Evolutionary conservation across 2,329 filamentous ascomycete genomes (phyloP).

Genomic region (Aspergillus pseudotamarii): DNA sequence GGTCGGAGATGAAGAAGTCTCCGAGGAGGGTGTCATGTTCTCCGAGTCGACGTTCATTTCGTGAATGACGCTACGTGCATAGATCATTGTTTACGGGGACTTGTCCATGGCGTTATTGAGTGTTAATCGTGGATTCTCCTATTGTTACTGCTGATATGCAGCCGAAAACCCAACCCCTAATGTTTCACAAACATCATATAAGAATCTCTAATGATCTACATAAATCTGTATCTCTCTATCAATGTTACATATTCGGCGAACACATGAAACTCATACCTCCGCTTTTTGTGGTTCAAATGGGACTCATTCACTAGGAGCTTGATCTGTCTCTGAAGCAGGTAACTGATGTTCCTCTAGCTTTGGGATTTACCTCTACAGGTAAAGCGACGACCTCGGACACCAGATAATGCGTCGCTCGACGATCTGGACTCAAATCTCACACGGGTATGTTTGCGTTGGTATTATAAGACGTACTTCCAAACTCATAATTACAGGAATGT

Average conservation of each 20-base stretch:
- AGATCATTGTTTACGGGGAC: slow-evolving; percentile 26
- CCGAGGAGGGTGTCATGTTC: slow-evolving; percentile 79
- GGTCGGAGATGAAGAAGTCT: slow-evolving; percentile 75
- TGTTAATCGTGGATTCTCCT: slow-evolving; percentile 34
- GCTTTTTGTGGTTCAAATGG: too few relatives aligned
- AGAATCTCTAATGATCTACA: slow-evolving; percentile 33
- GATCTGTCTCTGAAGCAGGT: not conserved
- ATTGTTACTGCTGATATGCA: slow-evolving; percentile 20
- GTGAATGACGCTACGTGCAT: slow-evolving; percentile 42
- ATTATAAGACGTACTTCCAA: not conserved
- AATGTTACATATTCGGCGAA: not conserved
- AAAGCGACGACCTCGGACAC: not conserved
- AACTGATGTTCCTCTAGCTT: not conserved
- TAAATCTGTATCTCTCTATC: not conserved
- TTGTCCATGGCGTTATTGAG: slow-evolving; percentile 34
- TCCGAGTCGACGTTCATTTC: slow-evolving; percentile 97
- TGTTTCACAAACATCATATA: slow-evolving; percentile 24
- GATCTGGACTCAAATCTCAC: not conserved
- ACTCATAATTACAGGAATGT: not conserved
- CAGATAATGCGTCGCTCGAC: too few relatives aligned
- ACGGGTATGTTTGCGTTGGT: not conserved
- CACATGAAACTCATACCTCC: slow-evolving; percentile 9
- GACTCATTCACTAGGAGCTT: not conserved
- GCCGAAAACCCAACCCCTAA: slow-evolving; percentile 21
- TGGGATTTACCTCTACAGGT: not conserved